Evolutionary conservation across 2,329 filamentous ascomycete genomes (phyloP).

Genomic region (Ophiostoma triangulosporum): DNA sequence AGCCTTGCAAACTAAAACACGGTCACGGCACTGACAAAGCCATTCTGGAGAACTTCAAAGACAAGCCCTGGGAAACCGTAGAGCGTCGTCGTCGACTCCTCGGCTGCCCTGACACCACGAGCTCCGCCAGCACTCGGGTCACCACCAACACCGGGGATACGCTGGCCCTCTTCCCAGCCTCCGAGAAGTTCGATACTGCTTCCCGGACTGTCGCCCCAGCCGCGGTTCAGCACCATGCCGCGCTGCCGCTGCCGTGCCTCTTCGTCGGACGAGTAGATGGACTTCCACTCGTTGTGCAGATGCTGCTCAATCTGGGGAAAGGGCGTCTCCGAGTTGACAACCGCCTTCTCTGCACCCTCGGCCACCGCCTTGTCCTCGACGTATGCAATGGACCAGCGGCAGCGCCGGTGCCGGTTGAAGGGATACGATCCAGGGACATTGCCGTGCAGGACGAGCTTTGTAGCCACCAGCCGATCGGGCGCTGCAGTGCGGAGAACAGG

Average conservation of each 20-base stretch:
- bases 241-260: conserved; percentile 40
- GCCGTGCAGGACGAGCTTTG: conserved; percentile 84
- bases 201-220: conserved; percentile 82
- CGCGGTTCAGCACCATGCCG: conserved; percentile 82
- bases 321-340: conserved; percentile 60
- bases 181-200: conserved; percentile 78
- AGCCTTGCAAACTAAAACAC: conserved; percentile 58
- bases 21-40: conserved; percentile 76
- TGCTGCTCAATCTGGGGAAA: conserved; percentile 60
- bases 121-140: conserved; percentile 9
- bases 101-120: conserved; percentile 40
- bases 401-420: conserved; percentile 86
- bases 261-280: conserved; percentile 43
- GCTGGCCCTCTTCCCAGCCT: conserved; percentile 54
- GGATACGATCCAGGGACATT: conserved; percentile 94
- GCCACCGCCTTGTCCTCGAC: conserved; percentile 20
- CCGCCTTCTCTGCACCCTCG: conserved; percentile 16
- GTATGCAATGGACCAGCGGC: conserved; percentile 68
- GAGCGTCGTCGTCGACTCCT: conserved; percentile 60
- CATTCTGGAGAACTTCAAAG: conserved; percentile 92
- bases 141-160: conserved; percentile 28
- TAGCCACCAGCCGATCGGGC: conserved; percentile 62
- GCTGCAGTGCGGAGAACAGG: conserved; percentile 27
- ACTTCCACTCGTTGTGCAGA: conserved; percentile 57
- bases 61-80: conserved; percentile 89